Conservation (phyloP, 306 rosid species). For the Comarum palustre region DNA sequence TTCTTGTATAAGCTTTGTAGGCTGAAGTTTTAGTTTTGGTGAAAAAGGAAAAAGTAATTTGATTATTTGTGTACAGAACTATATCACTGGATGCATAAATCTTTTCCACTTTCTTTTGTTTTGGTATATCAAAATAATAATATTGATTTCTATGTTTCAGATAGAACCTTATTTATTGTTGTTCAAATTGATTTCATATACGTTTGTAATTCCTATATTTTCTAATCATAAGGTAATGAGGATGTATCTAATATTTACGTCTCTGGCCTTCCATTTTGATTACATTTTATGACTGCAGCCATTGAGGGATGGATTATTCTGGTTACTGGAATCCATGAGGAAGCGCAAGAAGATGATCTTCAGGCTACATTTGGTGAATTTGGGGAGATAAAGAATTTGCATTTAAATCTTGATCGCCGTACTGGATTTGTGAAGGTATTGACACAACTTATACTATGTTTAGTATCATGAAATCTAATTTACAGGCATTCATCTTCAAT, state of each 20-base stretch:
- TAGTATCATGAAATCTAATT: background rate
- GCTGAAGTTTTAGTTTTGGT: background rate
- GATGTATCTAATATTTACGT: background rate
- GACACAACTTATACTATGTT: background rate
- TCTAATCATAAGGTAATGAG: background rate
- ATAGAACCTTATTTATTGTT: background rate
- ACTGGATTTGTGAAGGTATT: conserved; percentile 90
- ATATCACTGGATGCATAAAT: background rate
- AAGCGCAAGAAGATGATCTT: conserved; percentile 95
- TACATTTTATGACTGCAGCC: conserved; percentile 39
- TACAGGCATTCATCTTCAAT: background rate
- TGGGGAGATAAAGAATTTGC: conserved; percentile 91
- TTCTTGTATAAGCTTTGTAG: background rate
- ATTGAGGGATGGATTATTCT: conserved; percentile 98
- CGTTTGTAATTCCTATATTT: background rate
- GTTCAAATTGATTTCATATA: background rate
- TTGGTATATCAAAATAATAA: background rate
- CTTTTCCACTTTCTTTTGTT: background rate
- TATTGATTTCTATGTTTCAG: background rate
- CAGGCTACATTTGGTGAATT: conserved; percentile 81
- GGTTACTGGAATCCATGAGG: conserved; percentile 95
- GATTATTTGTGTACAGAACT: background rate
- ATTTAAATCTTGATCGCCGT: conserved; percentile 94
- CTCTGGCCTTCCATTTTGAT: background rate
- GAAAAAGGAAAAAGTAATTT: background rate